A percentile compares a stretch with the other conserved stretches of the same genome.
These are phyloP conservation scores for Erodium moschatum DNA, from an alignment of 441 rosid genomes.

Conservation along the genomic window DNA sequence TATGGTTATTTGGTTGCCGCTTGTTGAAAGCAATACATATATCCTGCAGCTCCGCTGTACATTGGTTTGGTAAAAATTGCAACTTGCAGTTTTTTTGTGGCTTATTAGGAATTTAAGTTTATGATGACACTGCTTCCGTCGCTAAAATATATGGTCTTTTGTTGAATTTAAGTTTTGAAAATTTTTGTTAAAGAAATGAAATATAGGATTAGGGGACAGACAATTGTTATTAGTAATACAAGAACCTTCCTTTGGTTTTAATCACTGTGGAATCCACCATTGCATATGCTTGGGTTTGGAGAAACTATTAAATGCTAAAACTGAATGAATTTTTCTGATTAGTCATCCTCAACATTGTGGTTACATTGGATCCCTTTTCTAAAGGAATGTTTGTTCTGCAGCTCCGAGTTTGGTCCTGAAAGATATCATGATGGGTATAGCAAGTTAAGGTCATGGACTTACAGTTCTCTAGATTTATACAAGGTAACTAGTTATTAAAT, in stretches of 20 bases:
- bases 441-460: conserved; percentile 79
- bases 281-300: background rate
- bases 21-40: background rate
- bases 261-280: background rate
- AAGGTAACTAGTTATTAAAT: conserved; percentile 39
- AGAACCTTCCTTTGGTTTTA: background rate
- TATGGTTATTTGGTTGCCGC: background rate
- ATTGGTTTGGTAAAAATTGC: background rate
- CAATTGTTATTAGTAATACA: no score
- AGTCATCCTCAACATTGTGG: background rate
- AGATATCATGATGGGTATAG: conserved; percentile 65
- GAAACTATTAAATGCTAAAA: no score
- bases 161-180: no score
- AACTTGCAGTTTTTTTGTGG: background rate
- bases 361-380: background rate
- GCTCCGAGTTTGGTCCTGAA: conserved; percentile 60
- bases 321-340: no score
- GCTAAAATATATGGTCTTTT: no score
- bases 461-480: conserved; percentile 76
- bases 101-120: background rate
- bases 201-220: no score
- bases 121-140: background rate
- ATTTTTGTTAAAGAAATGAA: no score
- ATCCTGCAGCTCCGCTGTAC: background rate
- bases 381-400: conserved; percentile 20